Base-by-base conservation (phyloP, 2,329 filamentous ascomycete species). In the Orbilia oligospora region DNA sequence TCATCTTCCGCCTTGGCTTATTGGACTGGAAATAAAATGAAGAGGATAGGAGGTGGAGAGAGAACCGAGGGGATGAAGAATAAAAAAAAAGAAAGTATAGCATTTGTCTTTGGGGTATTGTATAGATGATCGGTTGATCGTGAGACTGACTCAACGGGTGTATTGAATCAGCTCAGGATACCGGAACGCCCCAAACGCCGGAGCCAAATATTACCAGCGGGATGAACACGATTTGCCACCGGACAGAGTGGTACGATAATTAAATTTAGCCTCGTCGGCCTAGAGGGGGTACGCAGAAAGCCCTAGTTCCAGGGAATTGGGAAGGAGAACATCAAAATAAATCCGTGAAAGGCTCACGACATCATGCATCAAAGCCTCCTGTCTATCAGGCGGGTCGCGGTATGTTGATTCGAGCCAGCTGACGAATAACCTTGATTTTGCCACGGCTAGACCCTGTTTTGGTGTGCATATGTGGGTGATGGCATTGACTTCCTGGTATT, bases 381-480 rank as follows among this genome's bases (percentile, higher is more conserved):
- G 56, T n/a, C 56, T 44, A 61, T 61, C 56, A 61, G 36, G 36
- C 56, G 41, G 44, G 33, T 38, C 18, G 51, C 10, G n/a, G 44
- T 24, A 48, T 58, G n/a, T 14, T 22, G 27, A n/a, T n/a, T n/a
- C n/a, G n/a, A 27, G 53, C 38, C n/a, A 30, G 66, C 66, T 77
- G 58, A 71, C 67, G 73, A 67, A 66, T 55, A 46, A 27, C 36
- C 58, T 41, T 36, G 27, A 46, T 33, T 76, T 77, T 71, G 73
- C 73, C 73, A 67, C 73, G 51, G 20, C 8, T 22, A n/a, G 22
- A 16, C n/a, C 18, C 27, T 56, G 36, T 51, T 61, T 36, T 61
- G 27, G n/a, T 30, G 41, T 53, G 16, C 18, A 56, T 27, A 20
- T 58, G 22, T 24, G 46, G 33, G 33, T 24, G 55, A 38, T 55